These are phyloP conservation scores for Candida montana DNA, from an alignment of 805 yeast genomes.

Conservation along the genomic window DNA sequence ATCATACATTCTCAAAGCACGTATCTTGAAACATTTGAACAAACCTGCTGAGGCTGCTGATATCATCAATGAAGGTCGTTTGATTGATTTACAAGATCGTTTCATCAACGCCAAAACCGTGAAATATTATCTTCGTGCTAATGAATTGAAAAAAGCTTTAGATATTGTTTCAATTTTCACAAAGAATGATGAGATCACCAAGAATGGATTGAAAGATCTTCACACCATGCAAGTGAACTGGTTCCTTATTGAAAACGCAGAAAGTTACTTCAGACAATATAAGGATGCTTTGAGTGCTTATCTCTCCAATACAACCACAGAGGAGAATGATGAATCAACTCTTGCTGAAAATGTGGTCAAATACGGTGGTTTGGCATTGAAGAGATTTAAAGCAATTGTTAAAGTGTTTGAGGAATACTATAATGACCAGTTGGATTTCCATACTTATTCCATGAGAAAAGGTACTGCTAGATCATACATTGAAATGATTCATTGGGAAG, in stretches of 20 bases:
- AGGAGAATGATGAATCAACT: conserved; percentile 15
- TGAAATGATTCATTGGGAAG: conserved; percentile 79
- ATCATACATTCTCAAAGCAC: conserved; percentile 71
- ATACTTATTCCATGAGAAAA: conserved; percentile 81
- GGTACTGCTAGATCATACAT: conserved; percentile 86
- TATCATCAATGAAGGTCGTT: conserved; percentile 64
- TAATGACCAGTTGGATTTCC: conserved; percentile 92
- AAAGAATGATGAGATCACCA: conserved; percentile 67
- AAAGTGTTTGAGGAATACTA: conserved; percentile 65
- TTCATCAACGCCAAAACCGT: conserved; percentile 85
- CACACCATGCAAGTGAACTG: conserved; percentile 89
- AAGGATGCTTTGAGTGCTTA: conserved; percentile 27
- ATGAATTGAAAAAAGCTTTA: conserved; percentile 67
- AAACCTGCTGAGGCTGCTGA: conserved; percentile 56
- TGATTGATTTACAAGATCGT: conserved; percentile 81
- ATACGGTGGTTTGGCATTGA: conserved; percentile 68
- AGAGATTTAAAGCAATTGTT: conserved; percentile 64
- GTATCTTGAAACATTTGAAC: conserved; percentile 72
- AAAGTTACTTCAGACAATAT: conserved; percentile 65
- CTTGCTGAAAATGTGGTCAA: conserved; percentile 33
- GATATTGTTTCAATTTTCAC: conserved; percentile 76
- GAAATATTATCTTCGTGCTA: conserved; percentile 76
- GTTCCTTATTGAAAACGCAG: conserved; percentile 83
- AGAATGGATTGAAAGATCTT: conserved; percentile 77
- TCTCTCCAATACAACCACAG: conserved; percentile 25